phyloP scores from a whole-genome alignment of 2,329 filamentous ascomycete genomes.

The Ascochyta koolunga region DNA sequence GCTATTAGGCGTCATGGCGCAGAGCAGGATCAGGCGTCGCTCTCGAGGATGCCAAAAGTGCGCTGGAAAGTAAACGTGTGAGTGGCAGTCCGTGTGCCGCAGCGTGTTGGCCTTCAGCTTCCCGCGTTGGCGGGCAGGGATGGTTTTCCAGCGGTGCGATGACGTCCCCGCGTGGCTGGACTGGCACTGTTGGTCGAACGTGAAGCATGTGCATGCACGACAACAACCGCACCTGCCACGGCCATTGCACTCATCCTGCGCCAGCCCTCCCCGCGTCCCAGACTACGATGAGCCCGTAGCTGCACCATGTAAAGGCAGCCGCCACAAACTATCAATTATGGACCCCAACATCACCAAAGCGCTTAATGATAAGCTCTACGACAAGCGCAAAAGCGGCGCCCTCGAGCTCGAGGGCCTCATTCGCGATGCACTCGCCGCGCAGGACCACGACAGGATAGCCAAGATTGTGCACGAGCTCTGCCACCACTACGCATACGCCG shows the following conservation, averaged over 20 bases:
- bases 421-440: slow-evolving; percentile 76
- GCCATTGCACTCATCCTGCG: slow-evolving; percentile 5
- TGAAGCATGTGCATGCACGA: slow-evolving; percentile 10
- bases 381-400: slow-evolving; percentile 95
- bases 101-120: slow-evolving; percentile 7
- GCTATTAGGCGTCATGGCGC: slow-evolving; percentile 19
- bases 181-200: background rate
- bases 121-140: slow-evolving; percentile 11
- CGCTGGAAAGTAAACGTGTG: background rate
- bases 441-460: slow-evolving; percentile 80
- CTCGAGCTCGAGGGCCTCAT: slow-evolving; percentile 93
- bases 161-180: slow-evolving; percentile 11
- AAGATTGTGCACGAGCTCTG: slow-evolving; percentile 95
- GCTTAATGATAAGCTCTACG: slow-evolving; percentile 97
- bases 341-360: slow-evolving; percentile 87
- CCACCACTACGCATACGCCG: slow-evolving; percentile 96
- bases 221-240: slow-evolving; percentile 16
- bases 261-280: background rate
- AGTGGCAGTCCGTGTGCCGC: background rate
- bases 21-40: slow-evolving; percentile 1
- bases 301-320: slow-evolving; percentile 36
- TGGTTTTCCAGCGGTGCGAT: slow-evolving; percentile 7
- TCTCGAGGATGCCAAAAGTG: background rate
- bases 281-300: slow-evolving; percentile 13
- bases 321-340: slow-evolving; percentile 61